These are phyloP conservation scores for Pseudocohnilembus persalinus DNA, from an alignment of 169 alveolate species.

Conservation along the genomic window DNA sequence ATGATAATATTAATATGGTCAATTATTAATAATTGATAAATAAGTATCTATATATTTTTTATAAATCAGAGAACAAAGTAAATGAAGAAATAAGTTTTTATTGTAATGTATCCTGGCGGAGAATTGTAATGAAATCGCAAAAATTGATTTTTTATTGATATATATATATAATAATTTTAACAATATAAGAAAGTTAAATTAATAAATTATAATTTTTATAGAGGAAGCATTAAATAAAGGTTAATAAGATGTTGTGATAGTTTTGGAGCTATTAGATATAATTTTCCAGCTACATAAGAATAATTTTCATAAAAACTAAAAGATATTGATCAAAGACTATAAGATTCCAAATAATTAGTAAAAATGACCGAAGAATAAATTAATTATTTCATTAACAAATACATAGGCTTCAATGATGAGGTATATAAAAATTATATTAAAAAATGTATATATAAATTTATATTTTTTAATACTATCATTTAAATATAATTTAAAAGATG, in stretches of 20 bases:
- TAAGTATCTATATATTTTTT: slow-evolving; percentile 4
- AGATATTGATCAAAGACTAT: slow-evolving; percentile 39
- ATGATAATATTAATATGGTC: neutral
- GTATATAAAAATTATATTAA: slow-evolving; percentile 2
- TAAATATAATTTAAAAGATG: too few species aligned
- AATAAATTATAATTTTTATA: slow-evolving; percentile 84
- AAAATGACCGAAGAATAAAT: slow-evolving; percentile 41
- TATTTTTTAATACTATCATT: neutral
- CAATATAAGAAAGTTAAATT: slow-evolving; percentile 44
- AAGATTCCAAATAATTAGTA: slow-evolving; percentile 36
- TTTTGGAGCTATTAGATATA: slow-evolving; percentile 49
- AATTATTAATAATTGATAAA: neutral
- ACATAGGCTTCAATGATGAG: slow-evolving; percentile 18
- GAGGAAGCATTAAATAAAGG: slow-evolving; percentile 86
- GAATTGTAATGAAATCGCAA: slow-evolving; percentile 4
- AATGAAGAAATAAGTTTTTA: slow-evolving; percentile 16
- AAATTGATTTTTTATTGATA: too few species aligned
- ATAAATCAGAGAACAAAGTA: too few species aligned
- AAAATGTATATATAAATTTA: neutral
- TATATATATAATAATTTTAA: neutral
- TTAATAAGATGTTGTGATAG: slow-evolving; percentile 92
- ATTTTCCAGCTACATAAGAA: slow-evolving; percentile 39
- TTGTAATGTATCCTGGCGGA: slow-evolving; percentile 32
- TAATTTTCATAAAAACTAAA: slow-evolving; percentile 26
- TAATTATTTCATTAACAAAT: slow-evolving; percentile 45